Percentiles rank a stretch among this genome's conserved stretches.
These are phyloP conservation scores for Boletus semigastroideus DNA, from an alignment of 1,284 basidiomycete species.

Conservation along the genomic window DNA sequence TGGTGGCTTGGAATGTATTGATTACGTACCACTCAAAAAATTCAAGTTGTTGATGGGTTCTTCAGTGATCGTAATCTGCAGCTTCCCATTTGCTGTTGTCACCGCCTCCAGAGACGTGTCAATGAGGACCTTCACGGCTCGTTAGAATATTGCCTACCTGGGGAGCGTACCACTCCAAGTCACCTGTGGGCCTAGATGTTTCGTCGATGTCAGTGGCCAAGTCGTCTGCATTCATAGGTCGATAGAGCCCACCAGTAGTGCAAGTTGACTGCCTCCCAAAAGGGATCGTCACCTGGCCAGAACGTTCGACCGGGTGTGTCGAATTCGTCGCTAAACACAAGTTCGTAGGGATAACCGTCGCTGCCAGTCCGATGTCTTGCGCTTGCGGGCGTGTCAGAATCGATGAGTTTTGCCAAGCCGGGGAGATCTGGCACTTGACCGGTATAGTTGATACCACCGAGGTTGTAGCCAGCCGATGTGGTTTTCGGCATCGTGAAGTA, in stretches of 20 bases:
- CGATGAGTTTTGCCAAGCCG: constrained; percentile 60
- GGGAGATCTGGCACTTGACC: constrained; percentile 70
- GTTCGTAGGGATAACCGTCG: constrained; percentile 75
- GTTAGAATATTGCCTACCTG: constrained; percentile 40
- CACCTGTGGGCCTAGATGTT: constrained; percentile 66
- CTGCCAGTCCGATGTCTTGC: constrained; percentile 55
- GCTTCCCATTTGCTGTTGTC: constrained; percentile 67
- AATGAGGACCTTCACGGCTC: neutral
- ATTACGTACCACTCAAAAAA: constrained; percentile 68
- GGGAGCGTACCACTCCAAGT: constrained; percentile 86
- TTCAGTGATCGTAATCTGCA: constrained; percentile 75
- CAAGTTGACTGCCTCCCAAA: constrained; percentile 72
- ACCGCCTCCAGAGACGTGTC: constrained; percentile 45
- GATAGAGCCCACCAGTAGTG: constrained; percentile 59
- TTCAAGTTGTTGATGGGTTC: constrained; percentile 67
- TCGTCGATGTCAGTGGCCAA: constrained; percentile 8
- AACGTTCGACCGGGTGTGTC: constrained; percentile 76
- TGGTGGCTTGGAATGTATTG: neutral
- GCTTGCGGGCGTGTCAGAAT: constrained; percentile 63
- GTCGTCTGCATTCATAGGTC: neutral
- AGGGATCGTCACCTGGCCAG: constrained; percentile 78
- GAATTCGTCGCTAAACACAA: constrained; percentile 95
- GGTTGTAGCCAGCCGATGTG: constrained; percentile 58
- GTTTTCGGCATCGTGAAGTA: constrained; percentile 39
- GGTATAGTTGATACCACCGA: constrained; percentile 73